Evolutionary conservation across 495 filamentous ascomycete genomes (phyloP).

Genomic region (Bathelium albidoporum): DNA sequence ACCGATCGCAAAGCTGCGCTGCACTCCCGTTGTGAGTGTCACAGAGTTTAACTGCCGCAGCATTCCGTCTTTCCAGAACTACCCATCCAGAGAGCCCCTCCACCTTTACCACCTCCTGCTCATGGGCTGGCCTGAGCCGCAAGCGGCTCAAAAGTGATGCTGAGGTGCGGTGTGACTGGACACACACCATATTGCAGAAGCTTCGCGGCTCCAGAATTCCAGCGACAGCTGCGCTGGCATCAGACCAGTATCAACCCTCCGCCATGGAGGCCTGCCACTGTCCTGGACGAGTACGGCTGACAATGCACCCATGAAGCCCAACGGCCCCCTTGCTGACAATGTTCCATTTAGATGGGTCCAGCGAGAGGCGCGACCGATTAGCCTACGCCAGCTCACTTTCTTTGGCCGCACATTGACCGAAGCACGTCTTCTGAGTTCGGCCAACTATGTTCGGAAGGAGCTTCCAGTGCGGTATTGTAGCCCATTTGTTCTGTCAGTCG

Average conservation of each 20-base stretch:
- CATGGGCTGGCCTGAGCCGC: slow-evolving; percentile 3
- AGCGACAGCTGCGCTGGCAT: neutral
- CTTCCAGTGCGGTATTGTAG: slow-evolving; percentile 64
- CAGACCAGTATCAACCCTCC: slow-evolving; percentile 29
- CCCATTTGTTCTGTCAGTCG: neutral
- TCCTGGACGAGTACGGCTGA: slow-evolving; percentile 71
- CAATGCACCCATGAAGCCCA: slow-evolving; percentile 15
- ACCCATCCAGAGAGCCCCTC: neutral
- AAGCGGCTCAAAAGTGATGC: neutral
- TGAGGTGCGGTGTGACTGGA: neutral
- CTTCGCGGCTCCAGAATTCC: neutral
- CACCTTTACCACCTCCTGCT: neutral
- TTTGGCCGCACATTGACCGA: slow-evolving; percentile 90
- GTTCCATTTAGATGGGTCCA: slow-evolving; percentile 61
- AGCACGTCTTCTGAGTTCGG: slow-evolving; percentile 76
- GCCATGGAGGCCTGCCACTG: slow-evolving; percentile 69
- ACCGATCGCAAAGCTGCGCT: neutral
- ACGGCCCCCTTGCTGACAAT: slow-evolving; percentile 10
- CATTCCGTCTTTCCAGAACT: neutral
- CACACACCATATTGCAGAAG: neutral
- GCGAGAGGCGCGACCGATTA: slow-evolving; percentile 75
- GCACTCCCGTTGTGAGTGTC: neutral
- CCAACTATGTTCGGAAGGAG: slow-evolving; percentile 94
- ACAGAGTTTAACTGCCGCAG: neutral
- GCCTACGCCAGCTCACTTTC: slow-evolving; percentile 84